A percentile compares a stretch with the other conserved stretches of the same genome.
Evolutionary conservation across 371 early-diverging fungal species (phyloP).

Genomic region (Mortierella sp.): DNA sequence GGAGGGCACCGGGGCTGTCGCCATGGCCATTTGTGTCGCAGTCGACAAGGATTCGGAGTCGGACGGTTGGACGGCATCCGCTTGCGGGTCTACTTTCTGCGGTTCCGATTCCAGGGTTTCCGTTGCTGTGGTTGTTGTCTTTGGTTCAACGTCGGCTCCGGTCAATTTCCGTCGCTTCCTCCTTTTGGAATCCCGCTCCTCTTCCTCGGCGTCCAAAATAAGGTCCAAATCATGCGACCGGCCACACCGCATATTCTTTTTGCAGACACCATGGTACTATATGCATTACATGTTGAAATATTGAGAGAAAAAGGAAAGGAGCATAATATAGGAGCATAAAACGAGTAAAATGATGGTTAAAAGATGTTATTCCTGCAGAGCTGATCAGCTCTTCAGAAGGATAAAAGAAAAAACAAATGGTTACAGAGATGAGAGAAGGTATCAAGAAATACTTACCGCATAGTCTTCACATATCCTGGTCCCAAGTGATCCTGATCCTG

Average conservation of each 20-base stretch:
- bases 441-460: slow-evolving; percentile 30
- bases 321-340: no score
- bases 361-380: no score
- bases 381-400: no score
- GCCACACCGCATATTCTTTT: slow-evolving; percentile 65
- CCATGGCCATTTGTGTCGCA: slow-evolving; percentile 5
- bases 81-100: no score
- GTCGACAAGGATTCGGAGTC: background rate
- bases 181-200: slow-evolving; percentile 35
- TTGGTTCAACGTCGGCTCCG: no score
- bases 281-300: no score
- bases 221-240: slow-evolving; percentile 82
- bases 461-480: slow-evolving; percentile 27
- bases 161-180: slow-evolving; percentile 29
- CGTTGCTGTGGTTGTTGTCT: slow-evolving; percentile 1
- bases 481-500: no score
- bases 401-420: no score
- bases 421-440: no score
- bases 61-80: no score
- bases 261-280: slow-evolving; percentile 82
- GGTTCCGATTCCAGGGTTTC: slow-evolving; percentile 7
- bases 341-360: no score
- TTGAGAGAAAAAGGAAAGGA: no score
- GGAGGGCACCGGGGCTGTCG: background rate
- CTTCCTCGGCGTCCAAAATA: slow-evolving; percentile 79